Evolutionary conservation across 208 protist genomes (phyloP).

Genomic region (Crithidia expoeki): DNA sequence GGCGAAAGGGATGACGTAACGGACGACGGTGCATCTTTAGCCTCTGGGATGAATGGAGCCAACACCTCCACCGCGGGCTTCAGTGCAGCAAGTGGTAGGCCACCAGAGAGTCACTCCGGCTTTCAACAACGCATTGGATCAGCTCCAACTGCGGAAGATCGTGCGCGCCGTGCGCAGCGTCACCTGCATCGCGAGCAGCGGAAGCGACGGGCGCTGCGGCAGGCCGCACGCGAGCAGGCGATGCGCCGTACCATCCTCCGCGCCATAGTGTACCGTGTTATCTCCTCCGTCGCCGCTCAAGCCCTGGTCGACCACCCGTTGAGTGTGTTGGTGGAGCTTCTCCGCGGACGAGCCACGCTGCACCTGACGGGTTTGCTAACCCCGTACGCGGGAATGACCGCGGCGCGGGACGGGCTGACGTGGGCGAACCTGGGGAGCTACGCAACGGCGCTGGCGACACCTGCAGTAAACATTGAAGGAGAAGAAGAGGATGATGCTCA

Average conservation of each 20-base stretch:
- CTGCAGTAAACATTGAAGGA: not conserved
- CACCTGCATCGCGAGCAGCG: constrained; percentile 24
- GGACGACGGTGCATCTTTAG: constrained; percentile 19
- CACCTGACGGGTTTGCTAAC: constrained; percentile 65
- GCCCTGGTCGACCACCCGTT: constrained; percentile 77
- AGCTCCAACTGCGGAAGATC: constrained; percentile 17
- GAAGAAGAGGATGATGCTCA: constrained; percentile 12
- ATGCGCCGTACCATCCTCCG: constrained; percentile 56
- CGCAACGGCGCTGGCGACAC: not conserved
- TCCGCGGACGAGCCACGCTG: constrained; percentile 72
- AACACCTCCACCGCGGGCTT: not conserved
- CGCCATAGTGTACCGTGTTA: constrained; percentile 79
- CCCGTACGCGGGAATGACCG: constrained; percentile 43
- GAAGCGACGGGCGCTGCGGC: constrained; percentile 29
- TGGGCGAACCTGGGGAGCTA: constrained; percentile 25
- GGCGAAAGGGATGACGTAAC: constrained; percentile 10
- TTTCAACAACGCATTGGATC: constrained; percentile 10
- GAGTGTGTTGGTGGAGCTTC: constrained; percentile 62
- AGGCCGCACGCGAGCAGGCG: constrained; percentile 31
- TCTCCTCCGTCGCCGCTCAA: constrained; percentile 58
- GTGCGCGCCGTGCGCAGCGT: constrained; percentile 24
- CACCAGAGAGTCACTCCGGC: not conserved
- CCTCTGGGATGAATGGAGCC: constrained; percentile 19
- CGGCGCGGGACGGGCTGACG: constrained; percentile 11
- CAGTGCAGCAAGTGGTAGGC: not conserved